Base-by-base conservation (phyloP, 148 eudicot genomes). In the Spergularia marina region DNA sequence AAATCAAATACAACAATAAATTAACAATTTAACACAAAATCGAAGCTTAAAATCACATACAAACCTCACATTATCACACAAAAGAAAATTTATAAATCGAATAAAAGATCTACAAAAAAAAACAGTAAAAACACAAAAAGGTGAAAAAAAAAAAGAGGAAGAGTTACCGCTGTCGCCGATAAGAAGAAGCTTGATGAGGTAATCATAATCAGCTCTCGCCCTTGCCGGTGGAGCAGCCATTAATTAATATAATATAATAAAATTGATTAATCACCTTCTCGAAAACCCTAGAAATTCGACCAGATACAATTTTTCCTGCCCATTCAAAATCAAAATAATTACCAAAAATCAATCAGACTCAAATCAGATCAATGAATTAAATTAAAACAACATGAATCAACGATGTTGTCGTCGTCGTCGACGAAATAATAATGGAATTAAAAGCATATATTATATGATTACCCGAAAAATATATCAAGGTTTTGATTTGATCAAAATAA, bases 211-310 rank as follows among this genome's bases (percentile, higher is more conserved):
- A 63, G 97, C 98, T 73, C 97, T 86, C 73, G 97, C 92, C 82
- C 97, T 91, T 18, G 88, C 89, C 78, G 97, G 94, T 83, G 97
- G 94, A 89, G 97, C 97, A 55, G 97, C 94, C 98, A 93, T 93
- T 85, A 76, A 80, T 85, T 40, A 76, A 72, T 58, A 62, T 30
- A 30, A 30, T 30, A 30, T 30, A 30, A 30, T 30, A 0, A 30
- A 30, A 30, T 44, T 44, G 10, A 44, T 44, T 9, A 44, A 44
- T 5, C 49, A 44, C 49, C 57, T 44, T 65, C 47, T 54, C 9
- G 62, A 84, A 77, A 76, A 72, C 84, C 36, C 36, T 30, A 30
- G 36, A 30, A 30, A 30, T 30, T 30, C 36, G 3, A 30, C 2
- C 77, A 74, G 73, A 25, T 76, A 73, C 17, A 30, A 12, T 6